These are phyloP conservation scores for Fusarium foetens DNA, from an alignment of 2,329 filamentous ascomycete genomes.

Conservation along the genomic window DNA sequence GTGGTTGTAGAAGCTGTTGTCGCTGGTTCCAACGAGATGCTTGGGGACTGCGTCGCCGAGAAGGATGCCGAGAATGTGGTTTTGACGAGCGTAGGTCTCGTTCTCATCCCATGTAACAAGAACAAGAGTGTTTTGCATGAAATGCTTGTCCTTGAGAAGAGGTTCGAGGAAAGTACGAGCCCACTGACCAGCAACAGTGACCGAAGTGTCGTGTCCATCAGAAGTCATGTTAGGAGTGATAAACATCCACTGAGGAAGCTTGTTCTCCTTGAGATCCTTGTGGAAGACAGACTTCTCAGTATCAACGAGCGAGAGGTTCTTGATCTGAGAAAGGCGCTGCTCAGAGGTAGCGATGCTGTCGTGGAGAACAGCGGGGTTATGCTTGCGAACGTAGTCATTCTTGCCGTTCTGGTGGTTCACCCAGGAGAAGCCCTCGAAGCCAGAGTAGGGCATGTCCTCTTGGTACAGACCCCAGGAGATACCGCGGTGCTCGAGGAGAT, in stretches of 20 bases:
- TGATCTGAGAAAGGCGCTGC: conserved; percentile 73
- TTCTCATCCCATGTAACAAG: conserved; percentile 85
- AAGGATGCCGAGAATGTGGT: conserved; percentile 76
- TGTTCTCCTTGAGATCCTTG: conserved; percentile 69
- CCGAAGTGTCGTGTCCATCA: conserved; percentile 78
- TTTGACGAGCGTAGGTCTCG: conserved; percentile 72
- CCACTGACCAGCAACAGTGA: conserved; percentile 76
- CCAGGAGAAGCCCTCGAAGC: conserved; percentile 73
- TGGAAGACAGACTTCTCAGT: conserved; percentile 67
- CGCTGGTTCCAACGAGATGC: conserved; percentile 72
- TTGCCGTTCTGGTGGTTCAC: conserved; percentile 72
- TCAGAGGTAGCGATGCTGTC: conserved; percentile 69
- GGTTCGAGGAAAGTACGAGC: conserved; percentile 74
- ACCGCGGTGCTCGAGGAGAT: conserved; percentile 71
- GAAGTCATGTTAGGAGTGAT: conserved; percentile 80
- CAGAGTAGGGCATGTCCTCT: conserved; percentile 80
- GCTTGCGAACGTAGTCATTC: conserved; percentile 86
- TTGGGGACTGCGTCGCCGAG: conserved; percentile 78
- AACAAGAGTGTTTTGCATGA: conserved; percentile 80
- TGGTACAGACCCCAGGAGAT: conserved; percentile 80
- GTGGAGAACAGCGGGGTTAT: conserved; percentile 75
- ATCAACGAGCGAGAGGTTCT: conserved; percentile 68
- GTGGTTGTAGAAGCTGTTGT: conserved; percentile 77
- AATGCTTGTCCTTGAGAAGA: conserved; percentile 73
- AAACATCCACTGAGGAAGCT: conserved; percentile 77